phyloP scores from a whole-genome alignment of 176 grass and related monocot species.

The Cocos nucifera region DNA sequence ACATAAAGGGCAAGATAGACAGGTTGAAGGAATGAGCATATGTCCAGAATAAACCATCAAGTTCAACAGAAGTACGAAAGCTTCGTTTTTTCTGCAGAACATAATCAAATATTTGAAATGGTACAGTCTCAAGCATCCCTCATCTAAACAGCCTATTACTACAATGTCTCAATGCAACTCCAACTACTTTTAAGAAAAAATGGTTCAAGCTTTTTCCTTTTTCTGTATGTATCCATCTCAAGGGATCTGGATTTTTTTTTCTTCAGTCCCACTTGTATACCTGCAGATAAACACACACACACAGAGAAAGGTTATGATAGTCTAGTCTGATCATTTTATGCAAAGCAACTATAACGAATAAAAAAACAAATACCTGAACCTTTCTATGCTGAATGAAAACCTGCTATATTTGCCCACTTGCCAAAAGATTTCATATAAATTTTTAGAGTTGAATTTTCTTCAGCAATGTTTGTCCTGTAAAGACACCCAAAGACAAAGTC shows the following conservation, averaged over 20 bases:
- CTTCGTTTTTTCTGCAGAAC: too few species aligned
- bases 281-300: neutral
- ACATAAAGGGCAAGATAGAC: too few species aligned
- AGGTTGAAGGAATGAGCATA: too few species aligned
- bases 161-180: too few species aligned
- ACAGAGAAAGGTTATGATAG: neutral
- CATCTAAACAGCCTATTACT: too few species aligned
- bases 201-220: too few species aligned
- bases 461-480: constrained; percentile 6
- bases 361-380: neutral
- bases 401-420: neutral
- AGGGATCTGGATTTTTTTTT: constrained; percentile 7
- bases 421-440: constrained; percentile 8
- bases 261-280: constrained; percentile 5
- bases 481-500: neutral
- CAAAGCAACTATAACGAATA: neutral
- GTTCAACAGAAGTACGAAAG: too few species aligned
- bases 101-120: too few species aligned
- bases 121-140: too few species aligned
- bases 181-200: too few species aligned
- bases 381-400: neutral
- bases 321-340: neutral
- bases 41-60: too few species aligned
- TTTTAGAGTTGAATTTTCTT: neutral
- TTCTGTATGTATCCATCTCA: constrained; percentile 1